Percentiles rank a stretch among this genome's conserved stretches.
Conservation (phyloP, 2,329 filamentous ascomycete genomes). For the Juglanconis oblonga region DNA sequence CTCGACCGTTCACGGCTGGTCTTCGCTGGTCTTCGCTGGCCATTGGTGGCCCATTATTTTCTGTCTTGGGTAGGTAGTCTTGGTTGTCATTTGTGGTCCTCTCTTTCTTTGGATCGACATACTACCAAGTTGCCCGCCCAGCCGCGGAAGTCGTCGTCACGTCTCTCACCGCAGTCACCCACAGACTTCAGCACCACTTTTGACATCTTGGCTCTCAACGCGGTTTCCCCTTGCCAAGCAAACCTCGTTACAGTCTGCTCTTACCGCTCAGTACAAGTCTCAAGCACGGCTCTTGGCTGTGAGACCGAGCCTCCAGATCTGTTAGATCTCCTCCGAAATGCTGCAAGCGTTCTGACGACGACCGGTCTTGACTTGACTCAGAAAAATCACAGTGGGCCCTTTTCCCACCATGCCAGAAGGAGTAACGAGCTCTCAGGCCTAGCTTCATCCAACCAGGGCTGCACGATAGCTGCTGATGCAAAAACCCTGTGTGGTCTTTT, state of each 20-base stretch:
- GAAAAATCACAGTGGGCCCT: neutral
- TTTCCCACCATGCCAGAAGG: slow-evolving; percentile 3
- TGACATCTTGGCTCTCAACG: neutral
- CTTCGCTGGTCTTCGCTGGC: too few relatives aligned
- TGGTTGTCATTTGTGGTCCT: too few relatives aligned
- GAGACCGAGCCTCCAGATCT: neutral
- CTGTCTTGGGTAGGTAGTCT: too few relatives aligned
- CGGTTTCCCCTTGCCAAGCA: neutral
- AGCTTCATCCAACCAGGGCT: slow-evolving; percentile 15
- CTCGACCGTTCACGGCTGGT: neutral
- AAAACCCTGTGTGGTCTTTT: neutral
- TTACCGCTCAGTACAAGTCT: neutral
- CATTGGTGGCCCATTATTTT: too few relatives aligned
- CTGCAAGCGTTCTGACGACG: neutral
- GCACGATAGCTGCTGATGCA: slow-evolving; percentile 9
- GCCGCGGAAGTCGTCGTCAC: too few relatives aligned
- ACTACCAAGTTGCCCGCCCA: too few relatives aligned
- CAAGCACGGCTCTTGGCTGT: neutral
- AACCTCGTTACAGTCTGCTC: neutral
- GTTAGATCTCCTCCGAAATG: neutral
- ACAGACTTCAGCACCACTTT: neutral
- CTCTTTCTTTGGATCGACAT: too few relatives aligned
- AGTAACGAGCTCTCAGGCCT: slow-evolving; percentile 13
- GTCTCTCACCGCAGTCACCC: neutral
- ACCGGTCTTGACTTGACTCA: neutral